Conservation (phyloP, 1,284 basidiomycete genomes). For the Trichosporon faecale region DNA sequence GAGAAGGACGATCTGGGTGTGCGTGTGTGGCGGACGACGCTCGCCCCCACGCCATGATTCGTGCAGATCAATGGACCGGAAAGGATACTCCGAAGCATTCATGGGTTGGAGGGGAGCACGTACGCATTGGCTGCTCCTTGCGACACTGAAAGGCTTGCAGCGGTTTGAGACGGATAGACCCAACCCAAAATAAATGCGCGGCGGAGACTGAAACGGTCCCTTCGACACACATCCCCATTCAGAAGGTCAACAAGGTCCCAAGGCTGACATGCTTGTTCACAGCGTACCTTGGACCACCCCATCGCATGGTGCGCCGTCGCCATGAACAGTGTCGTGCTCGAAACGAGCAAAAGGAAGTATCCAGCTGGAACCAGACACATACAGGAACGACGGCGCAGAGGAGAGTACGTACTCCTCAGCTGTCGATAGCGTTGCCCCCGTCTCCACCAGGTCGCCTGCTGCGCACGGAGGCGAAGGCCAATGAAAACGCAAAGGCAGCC, state of each 20-base stretch:
- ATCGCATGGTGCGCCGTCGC: no score
- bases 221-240: background rate
- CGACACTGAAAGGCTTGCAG: background rate
- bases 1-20: background rate
- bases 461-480: no score
- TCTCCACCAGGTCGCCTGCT: no score
- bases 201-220: background rate
- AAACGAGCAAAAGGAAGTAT: no score
- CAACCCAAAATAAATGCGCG: background rate
- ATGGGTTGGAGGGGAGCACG: background rate
- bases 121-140: background rate
- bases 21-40: background rate
- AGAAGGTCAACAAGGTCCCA: background rate
- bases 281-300: no score
- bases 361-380: no score
- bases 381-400: no score
- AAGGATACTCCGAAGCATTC: background rate
- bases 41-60: background rate
- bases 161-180: background rate
- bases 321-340: no score
- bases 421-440: no score
- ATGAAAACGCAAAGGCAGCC: no score
- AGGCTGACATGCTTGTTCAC: no score
- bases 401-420: no score
- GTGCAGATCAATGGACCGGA: background rate